A percentile compares a stretch with the other conserved stretches of the same genome.
Evolutionary conservation across 2,329 filamentous ascomycete species (phyloP).

Genomic region (Colletotrichum sp.): DNA sequence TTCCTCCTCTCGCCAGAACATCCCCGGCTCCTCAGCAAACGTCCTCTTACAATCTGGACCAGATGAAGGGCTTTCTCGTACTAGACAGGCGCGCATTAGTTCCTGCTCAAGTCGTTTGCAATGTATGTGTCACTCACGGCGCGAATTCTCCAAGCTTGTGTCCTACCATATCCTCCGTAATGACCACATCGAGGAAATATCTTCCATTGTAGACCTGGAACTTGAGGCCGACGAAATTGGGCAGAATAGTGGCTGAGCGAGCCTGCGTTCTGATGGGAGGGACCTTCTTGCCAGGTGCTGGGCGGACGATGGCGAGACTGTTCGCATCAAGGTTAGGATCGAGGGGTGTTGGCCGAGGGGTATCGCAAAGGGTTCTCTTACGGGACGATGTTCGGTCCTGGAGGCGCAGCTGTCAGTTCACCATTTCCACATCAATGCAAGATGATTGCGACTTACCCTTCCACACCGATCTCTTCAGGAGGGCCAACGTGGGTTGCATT

Average conservation of each 20-base stretch:
- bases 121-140: conserved; percentile 63
- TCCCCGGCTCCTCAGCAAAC: not conserved
- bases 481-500: conserved; percentile 74
- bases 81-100: conserved; percentile 34
- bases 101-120: not conserved
- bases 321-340: conserved; percentile 5
- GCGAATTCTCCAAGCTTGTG: conserved; percentile 95
- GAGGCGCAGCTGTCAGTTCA: not conserved
- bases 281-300: conserved; percentile 64
- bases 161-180: conserved; percentile 96
- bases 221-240: conserved; percentile 87
- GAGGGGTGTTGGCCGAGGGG: conserved; percentile 27
- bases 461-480: conserved; percentile 82
- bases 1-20: not conserved
- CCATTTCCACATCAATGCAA: not conserved
- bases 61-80: conserved; percentile 64
- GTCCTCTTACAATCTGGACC: conserved; percentile 30
- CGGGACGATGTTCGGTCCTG: conserved; percentile 60
- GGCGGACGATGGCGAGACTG: conserved; percentile 69
- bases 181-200: conserved; percentile 78
- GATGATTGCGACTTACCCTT: conserved; percentile 69
- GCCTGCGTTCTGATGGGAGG: conserved; percentile 86
- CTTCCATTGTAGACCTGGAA: conserved; percentile 96
- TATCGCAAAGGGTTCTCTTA: conserved; percentile 36
- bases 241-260: conserved; percentile 86